Percentiles rank a stretch among this genome's conserved stretches.
Conservation (phyloP, 2,329 filamentous ascomycete genomes). For the Nemania sp. region DNA sequence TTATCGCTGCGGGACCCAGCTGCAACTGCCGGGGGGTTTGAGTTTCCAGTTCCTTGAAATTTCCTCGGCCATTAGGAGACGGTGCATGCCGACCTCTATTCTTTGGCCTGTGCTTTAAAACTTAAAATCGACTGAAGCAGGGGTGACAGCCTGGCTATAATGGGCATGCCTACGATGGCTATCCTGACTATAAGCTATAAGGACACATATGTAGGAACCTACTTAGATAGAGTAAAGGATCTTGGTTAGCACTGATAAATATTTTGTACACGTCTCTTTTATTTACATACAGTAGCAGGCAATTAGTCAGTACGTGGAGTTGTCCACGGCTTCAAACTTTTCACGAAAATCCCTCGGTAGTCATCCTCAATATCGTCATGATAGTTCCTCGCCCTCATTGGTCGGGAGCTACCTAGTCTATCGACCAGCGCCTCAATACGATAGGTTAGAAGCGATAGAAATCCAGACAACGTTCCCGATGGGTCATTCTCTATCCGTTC, state of each 20-base stretch:
- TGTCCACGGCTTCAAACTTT: neutral
- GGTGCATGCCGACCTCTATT: neutral
- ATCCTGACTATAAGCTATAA: too few species aligned
- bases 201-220: too few species aligned
- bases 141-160: too few species aligned
- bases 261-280: neutral
- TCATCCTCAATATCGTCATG: neutral
- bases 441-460: neutral
- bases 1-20: constrained; percentile 36
- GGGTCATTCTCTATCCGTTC: neutral
- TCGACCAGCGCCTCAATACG: neutral
- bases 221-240: too few species aligned
- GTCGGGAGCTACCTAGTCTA: neutral
- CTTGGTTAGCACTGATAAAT: neutral
- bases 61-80: constrained; percentile 27
- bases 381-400: neutral
- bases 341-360: neutral
- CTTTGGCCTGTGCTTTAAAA: neutral
- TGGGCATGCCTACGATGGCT: too few species aligned
- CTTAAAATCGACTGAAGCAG: too few species aligned
- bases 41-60: constrained; percentile 32
- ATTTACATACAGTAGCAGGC: neutral
- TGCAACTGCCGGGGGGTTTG: constrained; percentile 36
- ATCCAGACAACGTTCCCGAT: neutral
- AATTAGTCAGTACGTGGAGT: neutral